Evolutionary conservation across 495 filamentous ascomycete genomes (phyloP).

Genomic region (Podospora appendiculata): DNA sequence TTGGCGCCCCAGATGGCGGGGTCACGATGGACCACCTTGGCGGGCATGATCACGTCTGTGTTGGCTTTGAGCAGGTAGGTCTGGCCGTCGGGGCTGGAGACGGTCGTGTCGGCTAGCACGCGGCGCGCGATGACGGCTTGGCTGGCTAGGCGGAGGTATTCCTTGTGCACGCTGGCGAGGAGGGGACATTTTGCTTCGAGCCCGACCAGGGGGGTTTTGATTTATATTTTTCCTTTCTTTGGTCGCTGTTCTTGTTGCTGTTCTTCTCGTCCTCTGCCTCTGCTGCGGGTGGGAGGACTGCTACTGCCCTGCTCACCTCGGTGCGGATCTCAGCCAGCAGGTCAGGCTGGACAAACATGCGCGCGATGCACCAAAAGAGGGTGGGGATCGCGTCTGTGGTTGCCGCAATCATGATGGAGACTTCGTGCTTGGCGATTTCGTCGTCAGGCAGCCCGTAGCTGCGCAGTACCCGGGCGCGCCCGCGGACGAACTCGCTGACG

Average conservation of each 20-base stretch:
- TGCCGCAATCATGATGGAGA: slow-evolving; percentile 6
- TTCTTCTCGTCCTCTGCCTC: background rate
- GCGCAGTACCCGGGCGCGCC: slow-evolving; percentile 2
- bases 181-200: slow-evolving; percentile 10
- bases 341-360: slow-evolving; percentile 4
- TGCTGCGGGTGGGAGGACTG: background rate
- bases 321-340: slow-evolving; percentile 2
- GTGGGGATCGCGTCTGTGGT: slow-evolving; percentile 14
- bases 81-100: background rate
- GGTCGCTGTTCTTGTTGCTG: background rate
- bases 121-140: slow-evolving; percentile 11
- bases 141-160: slow-evolving; percentile 15
- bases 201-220: background rate
- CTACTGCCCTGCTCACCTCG: background rate
- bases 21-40: slow-evolving; percentile 15
- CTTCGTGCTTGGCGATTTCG: slow-evolving; percentile 8
- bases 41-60: slow-evolving; percentile 20
- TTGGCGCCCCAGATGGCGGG: slow-evolving; percentile 24
- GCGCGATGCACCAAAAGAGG: slow-evolving; percentile 9
- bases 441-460: slow-evolving; percentile 1
- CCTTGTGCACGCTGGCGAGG: slow-evolving; percentile 12
- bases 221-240: background rate
- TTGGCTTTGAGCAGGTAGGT: slow-evolving; percentile 25
- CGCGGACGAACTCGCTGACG: slow-evolving; percentile 2
- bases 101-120: slow-evolving; percentile 23